phyloP scores from a whole-genome alignment of 441 rosid genomes.

The Mallotus japonicus region DNA sequence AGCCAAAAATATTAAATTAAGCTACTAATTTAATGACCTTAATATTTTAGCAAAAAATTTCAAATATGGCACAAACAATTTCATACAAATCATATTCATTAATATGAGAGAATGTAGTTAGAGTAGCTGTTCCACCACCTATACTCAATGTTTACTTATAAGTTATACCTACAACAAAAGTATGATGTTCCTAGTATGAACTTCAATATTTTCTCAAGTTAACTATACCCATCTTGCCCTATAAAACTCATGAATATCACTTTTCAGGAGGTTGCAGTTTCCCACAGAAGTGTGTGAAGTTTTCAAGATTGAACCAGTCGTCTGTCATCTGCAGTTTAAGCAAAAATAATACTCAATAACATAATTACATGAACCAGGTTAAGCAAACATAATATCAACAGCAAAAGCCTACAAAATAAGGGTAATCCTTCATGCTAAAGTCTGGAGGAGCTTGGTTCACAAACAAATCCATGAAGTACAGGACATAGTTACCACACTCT shows the following conservation, averaged over 20 bases:
- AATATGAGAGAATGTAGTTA: not conserved
- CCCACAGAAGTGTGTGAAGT: constrained; percentile 42
- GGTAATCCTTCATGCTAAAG: constrained; percentile 40
- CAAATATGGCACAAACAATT: too few species aligned
- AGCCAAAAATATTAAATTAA: too few species aligned
- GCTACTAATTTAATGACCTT: too few species aligned
- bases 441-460: constrained; percentile 53
- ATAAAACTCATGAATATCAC: not conserved
- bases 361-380: not conserved
- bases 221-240: not conserved
- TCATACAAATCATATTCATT: not conserved
- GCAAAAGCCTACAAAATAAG: constrained; percentile 64
- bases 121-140: not conserved
- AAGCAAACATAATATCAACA: not conserved
- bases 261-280: constrained; percentile 36
- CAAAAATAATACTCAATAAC: not conserved
- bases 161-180: constrained; percentile 3
- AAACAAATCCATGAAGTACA: constrained; percentile 65
- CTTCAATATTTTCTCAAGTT: too few species aligned
- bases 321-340: constrained; percentile 56
- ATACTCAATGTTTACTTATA: not conserved
- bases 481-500: constrained; percentile 81
- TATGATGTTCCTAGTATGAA: not conserved
- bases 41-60: too few species aligned
- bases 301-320: constrained; percentile 63